These are phyloP conservation scores for Pseudogymnoascus sp. DNA, from an alignment of 2,329 filamentous ascomycete species.

Conservation along the genomic window DNA sequence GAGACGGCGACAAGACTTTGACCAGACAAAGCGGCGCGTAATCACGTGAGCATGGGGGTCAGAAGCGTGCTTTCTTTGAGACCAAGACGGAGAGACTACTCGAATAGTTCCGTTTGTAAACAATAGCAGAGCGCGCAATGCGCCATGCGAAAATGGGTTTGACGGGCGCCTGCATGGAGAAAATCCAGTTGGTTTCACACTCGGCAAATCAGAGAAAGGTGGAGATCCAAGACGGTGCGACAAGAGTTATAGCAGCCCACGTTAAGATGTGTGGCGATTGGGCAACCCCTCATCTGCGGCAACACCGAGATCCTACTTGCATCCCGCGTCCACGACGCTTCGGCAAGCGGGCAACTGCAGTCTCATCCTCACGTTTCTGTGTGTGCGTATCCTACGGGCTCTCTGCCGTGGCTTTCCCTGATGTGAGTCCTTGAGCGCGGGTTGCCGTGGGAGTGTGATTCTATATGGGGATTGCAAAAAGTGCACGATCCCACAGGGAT, in stretches of 20 bases:
- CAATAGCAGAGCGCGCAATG: background rate
- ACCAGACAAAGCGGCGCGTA: background rate
- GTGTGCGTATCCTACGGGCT: slow-evolving; percentile 2
- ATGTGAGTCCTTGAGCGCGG: background rate
- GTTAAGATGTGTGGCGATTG: slow-evolving; percentile 4
- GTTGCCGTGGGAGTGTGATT: background rate
- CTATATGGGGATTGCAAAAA: slow-evolving; percentile 2
- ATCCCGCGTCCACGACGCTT: background rate
- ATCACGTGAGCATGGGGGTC: background rate
- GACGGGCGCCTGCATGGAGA: slow-evolving; percentile 4
- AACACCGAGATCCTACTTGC: slow-evolving; percentile 1
- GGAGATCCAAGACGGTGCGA: background rate
- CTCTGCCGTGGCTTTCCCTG: background rate
- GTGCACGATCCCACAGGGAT: background rate
- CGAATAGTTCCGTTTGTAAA: slow-evolving; percentile 8
- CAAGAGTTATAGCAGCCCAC: background rate
- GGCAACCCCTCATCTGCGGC: slow-evolving; percentile 4
- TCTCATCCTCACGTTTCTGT: slow-evolving; percentile 6
- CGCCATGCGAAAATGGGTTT: background rate
- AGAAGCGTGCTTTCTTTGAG: background rate
- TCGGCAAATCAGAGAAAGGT: slow-evolving; percentile 2
- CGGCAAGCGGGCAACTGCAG: slow-evolving; percentile 2
- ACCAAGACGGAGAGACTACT: background rate
- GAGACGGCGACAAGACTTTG: background rate
- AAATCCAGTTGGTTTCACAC: background rate